Conservation (phyloP, 768 basidiomycete genomes). For the Pisolithus albus region DNA sequence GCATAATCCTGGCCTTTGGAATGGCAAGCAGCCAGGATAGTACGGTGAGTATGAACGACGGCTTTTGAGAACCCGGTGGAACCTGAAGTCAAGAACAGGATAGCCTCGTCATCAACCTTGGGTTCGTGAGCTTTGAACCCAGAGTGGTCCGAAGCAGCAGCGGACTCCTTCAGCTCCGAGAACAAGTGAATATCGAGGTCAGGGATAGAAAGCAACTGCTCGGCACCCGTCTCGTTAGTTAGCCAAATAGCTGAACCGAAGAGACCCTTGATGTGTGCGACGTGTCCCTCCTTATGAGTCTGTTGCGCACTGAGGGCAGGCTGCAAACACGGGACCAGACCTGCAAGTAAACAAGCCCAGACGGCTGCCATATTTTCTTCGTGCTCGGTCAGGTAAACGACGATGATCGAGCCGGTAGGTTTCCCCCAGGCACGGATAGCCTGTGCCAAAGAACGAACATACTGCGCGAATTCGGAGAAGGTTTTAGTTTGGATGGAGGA, state of each 20-base stretch:
- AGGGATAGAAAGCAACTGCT: constrained; percentile 18
- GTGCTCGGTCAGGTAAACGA: constrained; percentile 25
- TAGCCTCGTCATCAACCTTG: constrained; percentile 26
- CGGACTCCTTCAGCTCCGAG: constrained; percentile 11
- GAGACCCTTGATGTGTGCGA: constrained; percentile 24
- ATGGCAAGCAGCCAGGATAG: constrained; percentile 27
- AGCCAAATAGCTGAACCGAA: constrained; percentile 26
- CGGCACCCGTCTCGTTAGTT: constrained; percentile 20
- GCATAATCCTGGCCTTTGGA: constrained; percentile 31
- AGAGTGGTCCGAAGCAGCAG: constrained; percentile 1
- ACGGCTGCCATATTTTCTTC: constrained; percentile 29
- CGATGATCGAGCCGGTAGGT: neutral
- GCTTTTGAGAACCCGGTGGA: constrained; percentile 43
- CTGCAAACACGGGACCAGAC: constrained; percentile 26
- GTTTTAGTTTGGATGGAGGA: too few species aligned
- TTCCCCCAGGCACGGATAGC: neutral
- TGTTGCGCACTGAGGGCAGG: constrained; percentile 29
- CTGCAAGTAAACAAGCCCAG: constrained; percentile 27
- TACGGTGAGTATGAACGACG: constrained; percentile 34
- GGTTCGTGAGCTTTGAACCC: constrained; percentile 13
- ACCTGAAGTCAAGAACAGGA: constrained; percentile 35
- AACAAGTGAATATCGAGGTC: constrained; percentile 20
- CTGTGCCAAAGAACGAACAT: neutral
- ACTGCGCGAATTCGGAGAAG: constrained; percentile 8
- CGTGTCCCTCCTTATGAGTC: constrained; percentile 23